phyloP scores from a whole-genome alignment of 2,329 filamentous ascomycete genomes.

The Ascochyta clinopodiicola region DNA sequence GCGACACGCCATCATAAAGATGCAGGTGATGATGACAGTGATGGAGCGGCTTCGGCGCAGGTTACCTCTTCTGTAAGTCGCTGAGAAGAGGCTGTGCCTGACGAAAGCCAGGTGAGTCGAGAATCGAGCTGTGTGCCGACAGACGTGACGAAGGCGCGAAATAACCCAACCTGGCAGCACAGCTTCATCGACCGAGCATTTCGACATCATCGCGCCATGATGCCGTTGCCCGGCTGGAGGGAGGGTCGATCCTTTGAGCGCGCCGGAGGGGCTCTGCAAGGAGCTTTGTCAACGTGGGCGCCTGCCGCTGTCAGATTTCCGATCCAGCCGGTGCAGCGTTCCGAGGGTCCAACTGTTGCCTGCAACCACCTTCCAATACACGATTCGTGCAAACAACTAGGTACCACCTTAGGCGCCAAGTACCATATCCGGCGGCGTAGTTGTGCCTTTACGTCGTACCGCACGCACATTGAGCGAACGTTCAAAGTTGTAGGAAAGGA shows the following conservation, averaged over 20 bases:
- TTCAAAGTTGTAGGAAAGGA: no score
- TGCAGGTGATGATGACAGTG: neutral
- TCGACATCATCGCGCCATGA: neutral
- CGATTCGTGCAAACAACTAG: no score
- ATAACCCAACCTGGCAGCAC: neutral
- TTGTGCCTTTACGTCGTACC: no score
- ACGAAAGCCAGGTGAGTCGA: neutral
- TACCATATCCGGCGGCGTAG: no score
- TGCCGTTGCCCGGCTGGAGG: no score
- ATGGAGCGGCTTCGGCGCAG: neutral
- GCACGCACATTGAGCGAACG: no score
- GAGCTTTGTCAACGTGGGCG: neutral
- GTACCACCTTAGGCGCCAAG: no score
- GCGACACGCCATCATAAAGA: neutral
- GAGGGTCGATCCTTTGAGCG: neutral
- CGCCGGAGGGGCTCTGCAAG: neutral
- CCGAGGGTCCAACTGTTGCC: no score
- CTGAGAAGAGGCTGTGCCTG: neutral
- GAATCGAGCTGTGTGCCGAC: neutral
- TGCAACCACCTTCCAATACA: no score
- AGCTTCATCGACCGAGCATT: neutral
- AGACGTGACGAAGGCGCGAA: neutral
- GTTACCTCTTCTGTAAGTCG: neutral
- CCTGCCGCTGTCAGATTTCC: conserved; percentile 1
- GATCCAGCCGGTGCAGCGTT: no score